These are phyloP conservation scores for Naumovozyma baii DNA, from an alignment of 805 yeast genomes.

Conservation along the genomic window DNA sequence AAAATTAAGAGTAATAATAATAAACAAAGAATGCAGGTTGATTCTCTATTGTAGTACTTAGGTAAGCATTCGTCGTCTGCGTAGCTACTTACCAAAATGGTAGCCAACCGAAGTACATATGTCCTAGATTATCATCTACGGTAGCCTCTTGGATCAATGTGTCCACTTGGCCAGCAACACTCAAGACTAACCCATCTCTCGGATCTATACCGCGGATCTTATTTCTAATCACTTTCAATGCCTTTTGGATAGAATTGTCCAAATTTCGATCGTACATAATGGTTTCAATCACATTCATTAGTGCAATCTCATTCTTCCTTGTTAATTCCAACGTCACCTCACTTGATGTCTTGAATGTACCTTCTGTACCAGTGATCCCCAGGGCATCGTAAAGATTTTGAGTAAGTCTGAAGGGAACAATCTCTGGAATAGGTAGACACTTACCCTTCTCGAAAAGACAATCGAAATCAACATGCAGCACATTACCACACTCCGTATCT, in stretches of 20 bases:
- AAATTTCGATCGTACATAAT: slow-evolving; percentile 68
- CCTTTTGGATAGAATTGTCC: slow-evolving; percentile 50
- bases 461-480: slow-evolving; percentile 92
- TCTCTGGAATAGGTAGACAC: slow-evolving; percentile 74
- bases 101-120: slow-evolving; percentile 94
- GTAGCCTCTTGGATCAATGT: slow-evolving; percentile 76
- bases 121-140: slow-evolving; percentile 56
- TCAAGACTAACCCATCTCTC: slow-evolving; percentile 75
- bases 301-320: slow-evolving; percentile 67
- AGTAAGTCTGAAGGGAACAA: slow-evolving; percentile 89
- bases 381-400: slow-evolving; percentile 81
- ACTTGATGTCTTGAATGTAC: slow-evolving; percentile 73
- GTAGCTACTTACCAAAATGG: slow-evolving; percentile 42
- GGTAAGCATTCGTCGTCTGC: too few relatives aligned
- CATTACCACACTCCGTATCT: slow-evolving; percentile 62
- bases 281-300: slow-evolving; percentile 87
- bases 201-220: slow-evolving; percentile 78
- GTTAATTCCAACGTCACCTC: slow-evolving; percentile 72
- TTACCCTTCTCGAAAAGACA: slow-evolving; percentile 81
- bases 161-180: slow-evolving; percentile 89
- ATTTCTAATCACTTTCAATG: slow-evolving; percentile 60
- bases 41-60: too few relatives aligned
- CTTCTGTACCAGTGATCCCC: slow-evolving; percentile 84
- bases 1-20: too few relatives aligned
- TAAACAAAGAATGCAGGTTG: too few relatives aligned